Evolutionary conservation across 805 yeast genomes (phyloP), one percentile per base, ranked within the genome.

Genomic region (Candida insectalens): DNA sequence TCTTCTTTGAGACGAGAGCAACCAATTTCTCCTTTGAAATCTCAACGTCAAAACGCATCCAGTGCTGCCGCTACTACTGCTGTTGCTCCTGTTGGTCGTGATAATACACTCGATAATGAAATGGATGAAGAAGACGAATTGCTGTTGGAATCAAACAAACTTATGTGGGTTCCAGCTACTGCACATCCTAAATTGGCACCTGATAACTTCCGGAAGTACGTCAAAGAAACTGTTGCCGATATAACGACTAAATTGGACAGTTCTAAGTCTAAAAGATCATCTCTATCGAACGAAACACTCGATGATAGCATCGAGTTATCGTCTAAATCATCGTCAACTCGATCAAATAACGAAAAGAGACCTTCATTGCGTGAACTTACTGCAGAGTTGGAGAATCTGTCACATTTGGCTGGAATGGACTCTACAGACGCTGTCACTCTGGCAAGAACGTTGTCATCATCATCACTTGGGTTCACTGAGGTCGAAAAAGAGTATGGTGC

Each of bases 161-260:
- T 83, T 21, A 61, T 89, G 35, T 89, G 98, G 98, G 96, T 92
- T 1, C 97, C 97, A 0, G 98, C 97, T 2, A 76, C 74, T 41
- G 67, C 85, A 25, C 98, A 92, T 53, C 97, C 97, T 1, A 89
- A 83, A 47, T 71, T 89, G n/a, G 88, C 94, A 18, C 97, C 97
- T 2, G 94, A 83, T 47, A 84, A 83, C 46, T 81, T 76, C 59
- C 63, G 76, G 42, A 70, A 68, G 43, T 81, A 80, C 49, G 77
- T 82, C 29, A 77, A 77, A 37, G 54, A 60, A 19, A 66, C 73
- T n/a, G 74, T 71, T 4, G 68, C 66, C 39, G 75, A 70, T 40
- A 53, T 71, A 22, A 56, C 69, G 40, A 65, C 67, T 34, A 60
- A 66, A 30, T 40, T 55, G 33, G 47, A 51, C 35, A 15, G 15